phyloP scores from a whole-genome alignment of 2,329 filamentous ascomycete species.

The Fusarium robinianum region DNA sequence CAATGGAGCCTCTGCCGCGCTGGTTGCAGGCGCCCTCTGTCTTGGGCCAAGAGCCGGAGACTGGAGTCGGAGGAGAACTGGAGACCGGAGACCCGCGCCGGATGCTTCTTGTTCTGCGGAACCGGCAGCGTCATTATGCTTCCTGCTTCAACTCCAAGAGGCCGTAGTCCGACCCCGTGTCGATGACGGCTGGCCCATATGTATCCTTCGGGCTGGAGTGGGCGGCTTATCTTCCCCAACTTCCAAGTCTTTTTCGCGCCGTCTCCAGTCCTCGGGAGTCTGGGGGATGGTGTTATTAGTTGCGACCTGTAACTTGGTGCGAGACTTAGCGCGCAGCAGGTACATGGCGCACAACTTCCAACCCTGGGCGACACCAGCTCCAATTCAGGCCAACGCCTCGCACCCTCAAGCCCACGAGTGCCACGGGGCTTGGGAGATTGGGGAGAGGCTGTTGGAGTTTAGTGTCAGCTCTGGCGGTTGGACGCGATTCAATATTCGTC shows the following conservation, averaged over 20 bases:
- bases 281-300: constrained; percentile 29
- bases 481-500: constrained; percentile 22
- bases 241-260: constrained; percentile 14
- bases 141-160: constrained; percentile 16
- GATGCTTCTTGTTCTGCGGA: constrained; percentile 14
- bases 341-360: constrained; percentile 5
- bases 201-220: constrained; percentile 12
- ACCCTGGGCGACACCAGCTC: too few relatives aligned
- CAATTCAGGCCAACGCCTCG: constrained; percentile 24
- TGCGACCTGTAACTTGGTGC: constrained; percentile 17
- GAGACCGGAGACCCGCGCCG: constrained; percentile 13
- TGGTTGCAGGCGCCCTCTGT: constrained; percentile 1
- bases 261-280: constrained; percentile 25
- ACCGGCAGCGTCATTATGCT: constrained; percentile 30
- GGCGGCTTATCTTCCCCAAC: constrained; percentile 8
- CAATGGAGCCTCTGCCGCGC: constrained; percentile 1
- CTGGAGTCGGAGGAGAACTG: constrained; percentile 17
- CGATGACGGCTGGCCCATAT: constrained; percentile 32
- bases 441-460: constrained; percentile 25
- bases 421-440: constrained; percentile 33
- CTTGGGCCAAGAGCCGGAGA: constrained; percentile 13
- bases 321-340: constrained; percentile 17
- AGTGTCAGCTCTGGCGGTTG: constrained; percentile 18
- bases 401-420: constrained; percentile 14
- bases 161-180: constrained; percentile 27